Evolutionary conservation across 2,329 filamentous ascomycete genomes (phyloP), one percentile per base, ranked within the genome.

Genomic region (Fusarium chuoi): DNA sequence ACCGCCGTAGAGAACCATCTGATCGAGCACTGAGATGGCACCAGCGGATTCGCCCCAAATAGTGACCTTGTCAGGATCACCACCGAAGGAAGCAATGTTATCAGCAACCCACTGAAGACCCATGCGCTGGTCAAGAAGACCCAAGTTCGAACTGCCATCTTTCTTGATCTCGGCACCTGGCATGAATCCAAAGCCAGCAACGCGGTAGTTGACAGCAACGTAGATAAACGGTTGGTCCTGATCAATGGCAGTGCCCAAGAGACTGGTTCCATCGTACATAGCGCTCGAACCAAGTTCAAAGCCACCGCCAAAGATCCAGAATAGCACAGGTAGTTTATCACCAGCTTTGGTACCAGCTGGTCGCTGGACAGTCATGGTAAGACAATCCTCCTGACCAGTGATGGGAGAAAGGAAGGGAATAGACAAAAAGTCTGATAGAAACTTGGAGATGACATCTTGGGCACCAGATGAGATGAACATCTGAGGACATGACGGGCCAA

Each of bases 21-120:
- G 94, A 77, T 95, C 89, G 55, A 92, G 88, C 3, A 94, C 92
- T 0, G 92, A 94, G 70, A 95, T 94, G 20, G 90, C 84, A 1
- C 92, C 91, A 0, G 92, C 91, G 5, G 88, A 91, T 79, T 95
- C 91, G 33, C 93, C 93, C 91, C 91, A 94, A 67, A 96, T 91
- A 0, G 93, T 95, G 11, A 95, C 92, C 79, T 92, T 93, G n/a
- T 86, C 84, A 0, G 93, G 91, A 79, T 96, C 93, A 20, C 94
- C 94, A 15, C 94, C 94, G 78, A 96, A 97, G 0, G 89, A 86
- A 3, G 84, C 90, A 64, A 96, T 94, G 74, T 95, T 94, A 75
- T 94, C 92, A 13, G 92, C 90, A 2, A 94, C 89, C 93, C 93
- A 96, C 79, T 95, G 83, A 12, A 96, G 84, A 0, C 89, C 93